Percentiles rank a stretch among this genome's conserved stretches.
Conservation (phyloP, 257 asterid genomes). For the Catharanthus roseus region DNA sequence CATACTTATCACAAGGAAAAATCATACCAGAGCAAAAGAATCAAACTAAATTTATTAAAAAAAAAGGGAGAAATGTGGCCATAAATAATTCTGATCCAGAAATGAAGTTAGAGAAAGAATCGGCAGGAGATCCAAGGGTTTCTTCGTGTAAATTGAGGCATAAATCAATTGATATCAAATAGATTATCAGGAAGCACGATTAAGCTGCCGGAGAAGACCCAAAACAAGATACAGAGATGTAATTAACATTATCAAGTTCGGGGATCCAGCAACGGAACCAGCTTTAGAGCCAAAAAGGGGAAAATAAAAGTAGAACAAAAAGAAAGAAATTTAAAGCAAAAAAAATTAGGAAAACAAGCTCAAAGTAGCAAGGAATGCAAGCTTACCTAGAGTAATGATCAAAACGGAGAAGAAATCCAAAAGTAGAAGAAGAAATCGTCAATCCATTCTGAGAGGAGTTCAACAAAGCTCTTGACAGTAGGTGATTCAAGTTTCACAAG, state of each 20-base stretch:
- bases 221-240: background rate
- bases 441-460: background rate
- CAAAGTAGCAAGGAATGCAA: background rate
- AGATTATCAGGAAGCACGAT: background rate
- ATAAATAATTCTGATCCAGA: background rate
- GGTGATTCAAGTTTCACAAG: background rate
- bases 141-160: background rate
- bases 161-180: background rate
- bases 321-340: background rate
- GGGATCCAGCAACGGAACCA: background rate
- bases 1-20: background rate
- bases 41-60: too few species aligned
- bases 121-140: background rate
- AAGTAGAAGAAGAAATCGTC: background rate
- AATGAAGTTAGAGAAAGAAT: background rate
- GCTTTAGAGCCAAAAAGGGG: background rate
- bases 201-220: background rate
- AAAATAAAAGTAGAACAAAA: too few species aligned
- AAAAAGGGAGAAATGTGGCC: background rate
- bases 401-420: background rate
- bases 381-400: slow-evolving; percentile 5
- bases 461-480: background rate
- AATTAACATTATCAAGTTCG: background rate
- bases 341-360: background rate
- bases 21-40: background rate